Base-by-base conservation (phyloP, 257 asterid genomes). In the Paraleonurus japonicus region DNA sequence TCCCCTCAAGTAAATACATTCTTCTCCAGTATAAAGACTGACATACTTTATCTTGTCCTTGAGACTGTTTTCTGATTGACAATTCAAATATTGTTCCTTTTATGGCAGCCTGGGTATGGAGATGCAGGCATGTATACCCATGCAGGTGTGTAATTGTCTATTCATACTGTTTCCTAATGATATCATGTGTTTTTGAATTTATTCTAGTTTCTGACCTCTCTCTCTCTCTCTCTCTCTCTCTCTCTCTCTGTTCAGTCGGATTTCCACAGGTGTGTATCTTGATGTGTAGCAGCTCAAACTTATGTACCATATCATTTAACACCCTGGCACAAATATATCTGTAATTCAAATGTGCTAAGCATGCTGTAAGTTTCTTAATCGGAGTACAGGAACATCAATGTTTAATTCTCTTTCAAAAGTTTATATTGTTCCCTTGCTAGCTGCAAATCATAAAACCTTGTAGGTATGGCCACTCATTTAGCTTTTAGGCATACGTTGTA, bases 211-310 rank as follows among this genome's bases (percentile, higher is more conserved):
- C 82, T 82, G 51, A 79, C 84, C 3, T 19, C 71, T 54, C 59
- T 37, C 54, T 39, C 45, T 68, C 24, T 3, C 39, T n/a, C 39
- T 22, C 30, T 32, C 70, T 51, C 70, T 22, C 19, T 70, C 62
- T 59, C 67, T 61, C 64, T 54, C 26, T 28, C 50, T 66, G 60
- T 76, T 53, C 93, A 89, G 99, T 79, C 70, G 99, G 98, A 89
- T 89, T 81, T 80, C 87, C 95, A 7, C 99, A 89, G 99, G 98
- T 94, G 84, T 2, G 90, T 80, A 33, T 70, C 63, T 75, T 64
- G 71, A 59, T 71, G 73, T 70, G 10, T 33, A 22, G 27, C 10
- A 16, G 67, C 47, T 58, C 64, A 37, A 76, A 70, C 35, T 61
- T 75, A 45, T 79, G 64, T 62, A 51, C 37, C 48, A 19, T 41